phyloP scores from a whole-genome alignment of 371 early-diverging fungal genomes.

The Zychaea mexicana region DNA sequence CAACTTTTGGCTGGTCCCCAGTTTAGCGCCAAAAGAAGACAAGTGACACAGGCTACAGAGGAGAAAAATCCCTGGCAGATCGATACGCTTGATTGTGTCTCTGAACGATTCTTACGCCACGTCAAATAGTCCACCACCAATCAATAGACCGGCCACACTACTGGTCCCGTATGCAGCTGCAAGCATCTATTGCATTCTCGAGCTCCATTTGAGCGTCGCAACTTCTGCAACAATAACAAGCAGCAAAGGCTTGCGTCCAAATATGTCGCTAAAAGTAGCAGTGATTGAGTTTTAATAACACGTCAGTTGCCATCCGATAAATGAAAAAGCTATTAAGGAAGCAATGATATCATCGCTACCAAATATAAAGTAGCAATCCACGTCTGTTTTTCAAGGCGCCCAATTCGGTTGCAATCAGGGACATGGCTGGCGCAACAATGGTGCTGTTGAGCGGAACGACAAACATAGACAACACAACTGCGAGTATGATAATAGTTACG shows the following conservation, averaged over 20 bases:
- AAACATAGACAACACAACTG: slow-evolving; percentile 65
- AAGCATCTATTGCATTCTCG: slow-evolving; percentile 61
- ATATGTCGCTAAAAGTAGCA: slow-evolving; percentile 14
- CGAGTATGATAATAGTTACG: too few relatives aligned
- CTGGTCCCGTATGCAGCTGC: slow-evolving; percentile 68
- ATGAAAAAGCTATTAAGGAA: neutral
- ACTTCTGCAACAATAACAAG: slow-evolving; percentile 82
- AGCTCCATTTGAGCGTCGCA: slow-evolving; percentile 61
- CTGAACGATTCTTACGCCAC: slow-evolving; percentile 60
- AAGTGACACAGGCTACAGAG: slow-evolving; percentile 22
- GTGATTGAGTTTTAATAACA: too few relatives aligned
- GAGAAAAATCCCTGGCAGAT: slow-evolving; percentile 40
- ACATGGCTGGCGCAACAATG: slow-evolving; percentile 61
- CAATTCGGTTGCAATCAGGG: slow-evolving; percentile 12
- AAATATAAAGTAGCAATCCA: slow-evolving; percentile 41
- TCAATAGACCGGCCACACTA: slow-evolving; percentile 68
- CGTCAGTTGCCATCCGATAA: neutral
- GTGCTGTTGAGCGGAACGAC: slow-evolving; percentile 77
- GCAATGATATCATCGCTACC: slow-evolving; percentile 48
- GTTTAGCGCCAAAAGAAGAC: slow-evolving; percentile 52
- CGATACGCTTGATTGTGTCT: slow-evolving; percentile 65
- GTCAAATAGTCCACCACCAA: slow-evolving; percentile 66
- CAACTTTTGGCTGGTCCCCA: slow-evolving; percentile 38
- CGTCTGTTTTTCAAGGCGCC: slow-evolving; percentile 15
- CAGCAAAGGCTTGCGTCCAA: slow-evolving; percentile 52